These are phyloP conservation scores for Neurospora sp. DNA, from an alignment of 495 filamentous ascomycete genomes.

Conservation along the genomic window DNA sequence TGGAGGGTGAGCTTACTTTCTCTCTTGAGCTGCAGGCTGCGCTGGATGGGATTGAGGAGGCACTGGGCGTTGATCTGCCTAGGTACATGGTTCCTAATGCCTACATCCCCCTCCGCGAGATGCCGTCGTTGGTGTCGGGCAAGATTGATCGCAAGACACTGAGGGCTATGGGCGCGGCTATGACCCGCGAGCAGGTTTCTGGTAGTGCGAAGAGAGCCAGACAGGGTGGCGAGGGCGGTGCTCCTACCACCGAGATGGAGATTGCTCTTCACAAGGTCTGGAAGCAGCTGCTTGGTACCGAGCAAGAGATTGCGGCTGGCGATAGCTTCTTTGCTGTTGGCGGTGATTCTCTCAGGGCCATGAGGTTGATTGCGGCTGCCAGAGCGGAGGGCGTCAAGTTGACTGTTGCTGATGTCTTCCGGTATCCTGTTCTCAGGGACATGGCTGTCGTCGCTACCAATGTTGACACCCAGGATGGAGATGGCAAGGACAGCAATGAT, in stretches of 20 bases:
- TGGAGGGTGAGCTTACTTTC: constrained; percentile 9
- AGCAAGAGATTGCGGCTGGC: constrained; percentile 16
- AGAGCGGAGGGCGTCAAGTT: constrained; percentile 24
- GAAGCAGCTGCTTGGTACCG: constrained; percentile 20
- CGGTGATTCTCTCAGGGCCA: constrained; percentile 45
- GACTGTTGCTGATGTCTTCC: constrained; percentile 38
- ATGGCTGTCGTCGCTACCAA: constrained; percentile 25
- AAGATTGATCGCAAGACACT: constrained; percentile 55
- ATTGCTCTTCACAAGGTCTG: constrained; percentile 19
- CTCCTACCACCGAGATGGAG: constrained; percentile 22
- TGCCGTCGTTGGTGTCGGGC: constrained; percentile 47
- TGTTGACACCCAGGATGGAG: background rate
- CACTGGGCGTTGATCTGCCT: constrained; percentile 31
- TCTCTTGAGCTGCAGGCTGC: constrained; percentile 19
- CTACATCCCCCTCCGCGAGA: constrained; percentile 46
- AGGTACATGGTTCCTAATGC: constrained; percentile 53
- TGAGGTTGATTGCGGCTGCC: constrained; percentile 42
- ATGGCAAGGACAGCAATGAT: background rate
- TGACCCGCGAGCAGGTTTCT: constrained; percentile 25
- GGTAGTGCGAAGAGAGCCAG: constrained; percentile 15
- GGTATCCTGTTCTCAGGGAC: constrained; percentile 25
- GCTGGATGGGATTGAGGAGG: constrained; percentile 17
- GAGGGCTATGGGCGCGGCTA: constrained; percentile 23
- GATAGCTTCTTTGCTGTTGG: constrained; percentile 46
- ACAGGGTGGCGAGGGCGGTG: background rate